Conservation (phyloP, 345 rosid genomes). For the Anacardium occidentale region DNA sequence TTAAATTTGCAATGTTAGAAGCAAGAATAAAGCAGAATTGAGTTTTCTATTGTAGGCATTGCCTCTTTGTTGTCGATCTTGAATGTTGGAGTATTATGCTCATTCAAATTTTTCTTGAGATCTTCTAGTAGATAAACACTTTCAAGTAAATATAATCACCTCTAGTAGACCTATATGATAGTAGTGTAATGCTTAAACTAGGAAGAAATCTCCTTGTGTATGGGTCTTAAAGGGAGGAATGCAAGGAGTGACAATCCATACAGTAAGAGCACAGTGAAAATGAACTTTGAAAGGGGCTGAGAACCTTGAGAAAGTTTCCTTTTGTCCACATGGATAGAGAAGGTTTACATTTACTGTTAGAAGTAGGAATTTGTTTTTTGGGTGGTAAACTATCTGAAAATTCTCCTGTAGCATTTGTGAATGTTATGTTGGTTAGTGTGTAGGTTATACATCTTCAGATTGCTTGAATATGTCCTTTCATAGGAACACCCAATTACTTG, state of each 20-base stretch:
- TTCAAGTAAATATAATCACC: too few relatives aligned
- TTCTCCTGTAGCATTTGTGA: not conserved
- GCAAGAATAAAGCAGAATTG: not conserved
- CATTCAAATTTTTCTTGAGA: not conserved
- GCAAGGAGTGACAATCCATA: not conserved
- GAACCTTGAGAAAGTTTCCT: not conserved
- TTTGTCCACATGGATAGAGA: too few relatives aligned
- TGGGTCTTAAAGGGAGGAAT: not conserved
- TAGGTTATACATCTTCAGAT: not conserved
- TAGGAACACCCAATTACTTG: not conserved
- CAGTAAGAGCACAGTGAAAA: not conserved
- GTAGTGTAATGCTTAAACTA: too few relatives aligned
- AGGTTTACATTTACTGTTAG: not conserved
- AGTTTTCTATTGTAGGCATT: not conserved
- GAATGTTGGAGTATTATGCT: not conserved
- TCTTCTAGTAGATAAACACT: not conserved
- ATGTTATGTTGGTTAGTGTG: not conserved
- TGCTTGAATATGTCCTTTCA: not conserved
- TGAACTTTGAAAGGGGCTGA: not conserved
- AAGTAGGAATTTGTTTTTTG: too few relatives aligned
- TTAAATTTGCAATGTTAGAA: not conserved
- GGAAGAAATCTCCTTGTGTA: not conserved
- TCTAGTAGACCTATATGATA: not conserved
- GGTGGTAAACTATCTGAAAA: not conserved
- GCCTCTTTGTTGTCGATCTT: not conserved